phyloP scores from a whole-genome alignment of 306 rosid species.

The Corylus heterophylla region DNA sequence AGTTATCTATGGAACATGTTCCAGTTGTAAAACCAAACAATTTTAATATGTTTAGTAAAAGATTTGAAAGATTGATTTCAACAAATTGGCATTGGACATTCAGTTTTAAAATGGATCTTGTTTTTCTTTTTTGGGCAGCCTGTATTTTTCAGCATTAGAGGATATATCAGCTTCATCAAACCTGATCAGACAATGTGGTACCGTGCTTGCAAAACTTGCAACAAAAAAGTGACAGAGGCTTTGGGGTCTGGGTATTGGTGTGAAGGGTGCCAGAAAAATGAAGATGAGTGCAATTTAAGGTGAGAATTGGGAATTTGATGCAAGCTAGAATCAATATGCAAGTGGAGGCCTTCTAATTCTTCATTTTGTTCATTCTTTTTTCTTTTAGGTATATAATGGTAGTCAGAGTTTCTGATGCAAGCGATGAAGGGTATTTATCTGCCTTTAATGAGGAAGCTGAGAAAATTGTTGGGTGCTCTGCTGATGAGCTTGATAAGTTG shows the following conservation, averaged over 20 bases:
- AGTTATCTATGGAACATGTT: not conserved
- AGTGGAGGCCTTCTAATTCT: not conserved
- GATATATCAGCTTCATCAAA: conserved; percentile 58
- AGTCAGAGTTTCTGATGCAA: conserved; percentile 56
- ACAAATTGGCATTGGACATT: not conserved
- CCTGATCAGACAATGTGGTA: conserved; percentile 96
- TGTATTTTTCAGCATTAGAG: conserved; percentile 66
- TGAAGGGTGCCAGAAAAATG: conserved; percentile 83
- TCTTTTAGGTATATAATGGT: conserved; percentile 62
- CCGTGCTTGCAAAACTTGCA: conserved; percentile 86
- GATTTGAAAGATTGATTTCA: not conserved
- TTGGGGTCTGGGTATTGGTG: conserved; percentile 83
- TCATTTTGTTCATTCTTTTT: not conserved
- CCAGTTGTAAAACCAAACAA: not conserved
- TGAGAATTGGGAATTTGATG: conserved; percentile 11
- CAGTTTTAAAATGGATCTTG: not conserved
- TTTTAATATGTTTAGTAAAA: not conserved
- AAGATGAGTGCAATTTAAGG: conserved; percentile 74
- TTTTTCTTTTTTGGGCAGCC: conserved; percentile 53
- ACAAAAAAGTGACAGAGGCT: conserved; percentile 81
- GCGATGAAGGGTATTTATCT: conserved; percentile 63
- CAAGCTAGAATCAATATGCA: not conserved
- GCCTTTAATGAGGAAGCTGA: conserved; percentile 79
- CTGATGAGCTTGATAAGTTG: conserved; percentile 68
- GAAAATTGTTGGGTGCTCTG: conserved; percentile 76